A percentile compares a stretch with the other conserved stretches of the same genome.
phyloP scores from a whole-genome alignment of 805 yeast genomes.

The Sporopachydermia lactativora region DNA sequence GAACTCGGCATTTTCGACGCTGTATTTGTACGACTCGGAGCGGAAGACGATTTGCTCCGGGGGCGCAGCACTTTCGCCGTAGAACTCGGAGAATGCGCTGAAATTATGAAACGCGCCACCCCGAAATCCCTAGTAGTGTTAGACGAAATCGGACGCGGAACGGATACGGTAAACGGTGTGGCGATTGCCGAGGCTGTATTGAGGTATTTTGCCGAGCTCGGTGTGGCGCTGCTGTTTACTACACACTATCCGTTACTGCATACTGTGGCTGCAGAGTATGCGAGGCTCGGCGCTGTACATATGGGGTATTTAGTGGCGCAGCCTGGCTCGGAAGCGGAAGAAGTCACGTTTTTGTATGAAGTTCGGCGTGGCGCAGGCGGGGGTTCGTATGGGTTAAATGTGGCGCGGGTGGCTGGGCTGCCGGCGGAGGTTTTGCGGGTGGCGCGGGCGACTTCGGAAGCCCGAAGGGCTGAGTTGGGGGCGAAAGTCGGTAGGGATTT shows the following conservation, averaged over 20 bases:
- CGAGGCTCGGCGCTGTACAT: neutral
- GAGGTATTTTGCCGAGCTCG: slow-evolving; percentile 34
- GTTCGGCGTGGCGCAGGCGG: slow-evolving; percentile 19
- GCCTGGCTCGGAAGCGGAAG: neutral
- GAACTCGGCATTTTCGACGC: slow-evolving; percentile 53
- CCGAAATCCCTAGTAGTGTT: slow-evolving; percentile 43
- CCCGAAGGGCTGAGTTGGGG: neutral
- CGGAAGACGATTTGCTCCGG: slow-evolving; percentile 57
- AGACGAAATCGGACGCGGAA: slow-evolving; percentile 72
- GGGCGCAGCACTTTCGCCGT: slow-evolving; percentile 80
- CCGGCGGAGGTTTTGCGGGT: slow-evolving; percentile 23
- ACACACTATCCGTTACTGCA: neutral
- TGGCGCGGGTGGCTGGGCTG: slow-evolving; percentile 37
- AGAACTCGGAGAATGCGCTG: slow-evolving; percentile 53
- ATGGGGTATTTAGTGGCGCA: neutral
- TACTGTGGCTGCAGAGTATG: neutral
- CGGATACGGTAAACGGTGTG: slow-evolving; percentile 65
- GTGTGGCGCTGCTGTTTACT: neutral
- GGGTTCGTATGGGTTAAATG: slow-evolving; percentile 42
- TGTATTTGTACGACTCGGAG: slow-evolving; percentile 55
- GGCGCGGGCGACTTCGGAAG: slow-evolving; percentile 18
- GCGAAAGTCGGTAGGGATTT: too few species aligned
- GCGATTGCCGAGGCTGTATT: slow-evolving; percentile 68
- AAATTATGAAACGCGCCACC: slow-evolving; percentile 37
- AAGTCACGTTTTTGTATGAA: neutral